Conservation (phyloP, 148 eudicot species). For the Amaranthus palmeri region DNA sequence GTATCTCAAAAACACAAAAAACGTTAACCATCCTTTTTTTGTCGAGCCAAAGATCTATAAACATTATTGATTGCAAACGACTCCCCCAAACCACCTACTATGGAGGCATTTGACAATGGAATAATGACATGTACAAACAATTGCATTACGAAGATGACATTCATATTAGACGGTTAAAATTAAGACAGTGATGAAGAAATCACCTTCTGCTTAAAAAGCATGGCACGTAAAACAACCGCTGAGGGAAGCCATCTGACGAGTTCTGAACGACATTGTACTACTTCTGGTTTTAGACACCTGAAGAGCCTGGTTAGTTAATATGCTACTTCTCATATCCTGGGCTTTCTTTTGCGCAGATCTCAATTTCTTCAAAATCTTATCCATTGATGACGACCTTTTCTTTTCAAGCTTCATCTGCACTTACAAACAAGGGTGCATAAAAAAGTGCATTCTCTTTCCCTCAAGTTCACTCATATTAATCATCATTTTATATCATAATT, state of each 20-base stretch:
- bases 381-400: constrained; percentile 93
- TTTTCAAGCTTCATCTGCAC: constrained; percentile 91
- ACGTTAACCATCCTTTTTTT: neutral
- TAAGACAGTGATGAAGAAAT: neutral
- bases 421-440: constrained; percentile 12
- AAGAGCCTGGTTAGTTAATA: constrained; percentile 35
- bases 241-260: constrained; percentile 64
- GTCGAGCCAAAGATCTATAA: neutral
- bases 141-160: neutral
- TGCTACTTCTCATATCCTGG: constrained; percentile 72
- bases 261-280: constrained; percentile 42
- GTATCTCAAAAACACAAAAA: neutral
- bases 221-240: constrained; percentile 93
- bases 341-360: constrained; percentile 91
- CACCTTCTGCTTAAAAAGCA: constrained; percentile 49
- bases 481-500: neutral
- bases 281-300: constrained; percentile 43
- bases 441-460: no score
- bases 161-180: neutral
- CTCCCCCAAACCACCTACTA: neutral
- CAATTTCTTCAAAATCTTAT: constrained; percentile 84
- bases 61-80: no score
- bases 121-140: neutral
- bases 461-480: no score
- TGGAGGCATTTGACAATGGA: neutral